A percentile compares a stretch with the other conserved stretches of the same genome.
phyloP scores from a whole-genome alignment of 768 basidiomycete species.

The Collybiopsis confluens region DNA sequence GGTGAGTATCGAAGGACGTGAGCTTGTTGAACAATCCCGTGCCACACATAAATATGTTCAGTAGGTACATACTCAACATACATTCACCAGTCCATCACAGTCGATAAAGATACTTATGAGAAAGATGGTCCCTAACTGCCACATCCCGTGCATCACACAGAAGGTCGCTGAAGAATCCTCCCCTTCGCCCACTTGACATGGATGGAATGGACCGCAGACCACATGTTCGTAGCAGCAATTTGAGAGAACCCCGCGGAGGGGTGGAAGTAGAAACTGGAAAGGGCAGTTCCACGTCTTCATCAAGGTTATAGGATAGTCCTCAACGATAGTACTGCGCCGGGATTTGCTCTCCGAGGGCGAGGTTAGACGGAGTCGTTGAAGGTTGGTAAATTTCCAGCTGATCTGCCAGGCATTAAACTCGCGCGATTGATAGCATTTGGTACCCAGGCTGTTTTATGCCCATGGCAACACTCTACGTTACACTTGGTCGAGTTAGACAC shows the following conservation, averaged over 20 bases:
- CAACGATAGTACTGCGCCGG: neutral
- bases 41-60: too few species aligned
- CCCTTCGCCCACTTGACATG: slow-evolving; percentile 2
- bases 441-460: slow-evolving; percentile 83
- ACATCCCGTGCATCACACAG: slow-evolving; percentile 39
- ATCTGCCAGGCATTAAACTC: slow-evolving; percentile 82
- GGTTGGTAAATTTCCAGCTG: slow-evolving; percentile 72
- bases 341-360: slow-evolving; percentile 11
- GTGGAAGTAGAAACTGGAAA: slow-evolving; percentile 1
- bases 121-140: slow-evolving; percentile 35
- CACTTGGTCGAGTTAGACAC: neutral
- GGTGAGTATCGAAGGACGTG: neutral
- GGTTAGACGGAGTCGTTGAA: neutral
- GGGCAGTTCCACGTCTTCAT: slow-evolving; percentile 2
- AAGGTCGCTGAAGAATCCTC: slow-evolving; percentile 23
- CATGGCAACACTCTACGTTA: slow-evolving; percentile 70
- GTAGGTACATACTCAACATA: too few species aligned
- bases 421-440: slow-evolving; percentile 79
- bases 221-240: neutral
- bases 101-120: slow-evolving; percentile 35
- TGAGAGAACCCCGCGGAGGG: neutral
- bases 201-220: neutral
- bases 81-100: slow-evolving; percentile 13
- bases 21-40: neutral
- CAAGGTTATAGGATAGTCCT: neutral